Evolutionary conservation across 1,139 yeast species (phyloP).

Genomic region (Blastobotrys ciferrii): DNA sequence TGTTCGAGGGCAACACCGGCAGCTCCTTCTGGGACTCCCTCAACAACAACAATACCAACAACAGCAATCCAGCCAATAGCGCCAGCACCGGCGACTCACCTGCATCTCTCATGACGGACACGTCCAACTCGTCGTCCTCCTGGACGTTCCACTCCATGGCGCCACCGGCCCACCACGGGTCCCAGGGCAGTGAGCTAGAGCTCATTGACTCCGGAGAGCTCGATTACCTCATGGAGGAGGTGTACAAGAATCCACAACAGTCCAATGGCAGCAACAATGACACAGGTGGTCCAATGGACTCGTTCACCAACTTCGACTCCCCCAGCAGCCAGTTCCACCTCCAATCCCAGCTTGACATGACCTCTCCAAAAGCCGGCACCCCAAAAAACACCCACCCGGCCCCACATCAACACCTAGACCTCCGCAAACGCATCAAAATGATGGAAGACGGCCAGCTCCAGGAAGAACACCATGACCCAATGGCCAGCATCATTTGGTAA

Average conservation of each 20-base stretch:
- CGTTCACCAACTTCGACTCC: slow-evolving; percentile 17
- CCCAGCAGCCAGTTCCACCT: slow-evolving; percentile 8
- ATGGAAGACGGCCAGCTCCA: slow-evolving; percentile 31
- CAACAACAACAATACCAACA: slow-evolving; percentile 3
- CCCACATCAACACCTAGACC: slow-evolving; percentile 19
- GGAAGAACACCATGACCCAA: slow-evolving; percentile 18
- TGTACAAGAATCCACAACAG: slow-evolving; percentile 9
- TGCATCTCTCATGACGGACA: slow-evolving; percentile 17
- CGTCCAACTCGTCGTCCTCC: slow-evolving; percentile 7
- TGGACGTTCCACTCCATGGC: slow-evolving; percentile 11
- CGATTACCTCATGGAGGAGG: slow-evolving; percentile 24
- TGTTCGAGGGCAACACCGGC: slow-evolving; percentile 6
- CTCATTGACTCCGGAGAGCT: slow-evolving; percentile 24
- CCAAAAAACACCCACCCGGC: slow-evolving; percentile 9
- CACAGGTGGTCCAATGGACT: slow-evolving; percentile 21
- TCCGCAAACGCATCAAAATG: slow-evolving; percentile 32
- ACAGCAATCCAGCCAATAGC: slow-evolving; percentile 1
- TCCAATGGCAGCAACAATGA: slow-evolving; percentile 15
- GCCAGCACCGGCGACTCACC: slow-evolving; percentile 15
- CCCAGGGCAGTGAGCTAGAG: slow-evolving; percentile 12
- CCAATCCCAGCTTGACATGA: slow-evolving; percentile 1
- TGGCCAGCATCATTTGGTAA: slow-evolving; percentile 20
- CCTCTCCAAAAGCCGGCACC: slow-evolving; percentile 1
- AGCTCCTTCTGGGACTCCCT: slow-evolving; percentile 6
- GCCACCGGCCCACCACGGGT: slow-evolving; percentile 2